These are phyloP conservation scores for Guyanaporus albipodus DNA, from an alignment of 768 basidiomycete species.

Conservation along the genomic window DNA sequence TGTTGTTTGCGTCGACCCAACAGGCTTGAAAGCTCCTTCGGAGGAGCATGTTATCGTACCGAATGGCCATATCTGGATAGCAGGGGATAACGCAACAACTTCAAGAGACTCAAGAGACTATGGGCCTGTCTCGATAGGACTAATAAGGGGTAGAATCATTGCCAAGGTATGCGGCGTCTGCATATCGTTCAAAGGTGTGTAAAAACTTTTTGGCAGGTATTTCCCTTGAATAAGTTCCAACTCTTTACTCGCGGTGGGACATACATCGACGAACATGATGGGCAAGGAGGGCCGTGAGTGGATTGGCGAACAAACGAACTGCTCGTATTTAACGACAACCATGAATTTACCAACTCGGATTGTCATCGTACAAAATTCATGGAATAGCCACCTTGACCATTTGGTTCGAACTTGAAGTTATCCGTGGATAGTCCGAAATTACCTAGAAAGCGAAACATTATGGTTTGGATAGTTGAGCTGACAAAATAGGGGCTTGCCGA, in stretches of 20 bases:
- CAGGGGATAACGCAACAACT: constrained; percentile 79
- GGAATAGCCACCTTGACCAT: constrained; percentile 93
- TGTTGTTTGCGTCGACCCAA: constrained; percentile 83
- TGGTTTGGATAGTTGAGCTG: background rate
- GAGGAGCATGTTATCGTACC: constrained; percentile 77
- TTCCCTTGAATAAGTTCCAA: constrained; percentile 29
- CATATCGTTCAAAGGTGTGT: background rate
- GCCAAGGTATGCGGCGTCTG: constrained; percentile 49
- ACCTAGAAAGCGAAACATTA: constrained; percentile 40
- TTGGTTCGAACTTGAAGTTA: constrained; percentile 95
- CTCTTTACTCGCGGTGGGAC: constrained; percentile 21
- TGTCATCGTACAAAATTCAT: constrained; percentile 72
- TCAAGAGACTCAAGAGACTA: constrained; percentile 91
- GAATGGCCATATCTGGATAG: constrained; percentile 84
- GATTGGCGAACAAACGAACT: background rate
- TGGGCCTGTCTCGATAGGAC: constrained; percentile 82
- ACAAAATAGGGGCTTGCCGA: constrained; percentile 49
- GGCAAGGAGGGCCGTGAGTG: background rate
- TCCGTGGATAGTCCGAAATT: constrained; percentile 94
- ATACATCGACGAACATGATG: constrained; percentile 18
- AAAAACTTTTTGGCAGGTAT: constrained; percentile 22
- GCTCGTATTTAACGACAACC: background rate
- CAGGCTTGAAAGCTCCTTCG: constrained; percentile 56
- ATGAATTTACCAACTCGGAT: background rate
- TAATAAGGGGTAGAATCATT: constrained; percentile 65